A percentile compares a stretch with the other conserved stretches of the same genome.
phyloP scores from a whole-genome alignment of 2,329 filamentous ascomycete genomes.

The Penicillium sp. region DNA sequence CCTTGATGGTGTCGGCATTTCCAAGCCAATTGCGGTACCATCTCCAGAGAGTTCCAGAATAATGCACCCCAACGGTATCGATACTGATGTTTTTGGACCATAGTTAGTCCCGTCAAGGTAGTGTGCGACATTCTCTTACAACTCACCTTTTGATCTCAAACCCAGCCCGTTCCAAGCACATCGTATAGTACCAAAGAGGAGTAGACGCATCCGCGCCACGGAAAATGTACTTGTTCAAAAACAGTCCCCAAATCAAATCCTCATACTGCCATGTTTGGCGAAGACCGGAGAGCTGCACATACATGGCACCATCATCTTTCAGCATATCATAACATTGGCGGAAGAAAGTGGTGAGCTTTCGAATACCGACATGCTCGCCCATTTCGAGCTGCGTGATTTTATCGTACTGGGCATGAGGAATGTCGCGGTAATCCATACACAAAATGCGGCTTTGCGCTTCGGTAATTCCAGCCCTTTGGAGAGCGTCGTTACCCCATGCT shows the following conservation, averaged over 20 bases:
- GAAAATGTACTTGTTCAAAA: conserved; percentile 97
- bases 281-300: conserved; percentile 82
- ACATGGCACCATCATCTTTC: conserved; percentile 84
- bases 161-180: conserved; percentile 72
- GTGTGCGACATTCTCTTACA: too few relatives aligned
- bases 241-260: conserved; percentile 87
- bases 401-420: conserved; percentile 72
- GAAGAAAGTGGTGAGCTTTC: conserved; percentile 71
- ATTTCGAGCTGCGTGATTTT: conserved; percentile 93
- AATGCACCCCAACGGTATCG: conserved; percentile 87
- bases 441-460: conserved; percentile 81
- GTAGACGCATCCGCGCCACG: conserved; percentile 87
- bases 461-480: conserved; percentile 70
- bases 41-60: conserved; percentile 84
- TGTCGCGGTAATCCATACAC: conserved; percentile 92
- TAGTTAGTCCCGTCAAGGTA: too few relatives aligned
- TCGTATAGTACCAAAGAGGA: conserved; percentile 74
- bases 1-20: conserved; percentile 78
- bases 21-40: conserved; percentile 94
- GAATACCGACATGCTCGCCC: conserved; percentile 89
- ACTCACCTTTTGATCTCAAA: conserved; percentile 70
- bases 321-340: conserved; percentile 84
- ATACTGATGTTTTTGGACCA: conserved; percentile 36
- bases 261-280: conserved; percentile 89
- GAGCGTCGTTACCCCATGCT: conserved; percentile 80